Percentiles rank a stretch among this genome's conserved stretches.
Evolutionary conservation across 768 basidiomycete genomes (phyloP).

Genomic region (Infundibulicybe gibba): DNA sequence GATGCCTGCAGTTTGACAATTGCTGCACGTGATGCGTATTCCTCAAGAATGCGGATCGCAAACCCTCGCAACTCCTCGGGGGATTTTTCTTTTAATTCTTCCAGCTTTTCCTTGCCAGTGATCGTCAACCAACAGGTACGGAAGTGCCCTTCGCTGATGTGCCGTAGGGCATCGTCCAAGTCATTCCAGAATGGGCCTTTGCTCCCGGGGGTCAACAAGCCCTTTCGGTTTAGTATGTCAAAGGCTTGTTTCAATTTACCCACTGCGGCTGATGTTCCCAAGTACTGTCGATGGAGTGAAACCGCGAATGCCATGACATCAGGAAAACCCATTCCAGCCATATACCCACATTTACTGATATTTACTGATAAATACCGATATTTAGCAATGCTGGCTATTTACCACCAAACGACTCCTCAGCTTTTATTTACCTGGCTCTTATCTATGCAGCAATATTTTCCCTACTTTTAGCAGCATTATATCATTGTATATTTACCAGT

Average conservation of each 20-base stretch:
- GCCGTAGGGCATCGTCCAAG: slow-evolving; percentile 29
- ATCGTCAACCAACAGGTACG: slow-evolving; percentile 25
- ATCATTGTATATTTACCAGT: too few species aligned
- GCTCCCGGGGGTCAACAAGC: slow-evolving; percentile 14
- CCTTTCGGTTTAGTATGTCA: slow-evolving; percentile 23
- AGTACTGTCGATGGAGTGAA: slow-evolving; percentile 38
- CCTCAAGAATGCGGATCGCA: slow-evolving; percentile 18
- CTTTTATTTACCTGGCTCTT: too few species aligned
- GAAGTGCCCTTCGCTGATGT: slow-evolving; percentile 33
- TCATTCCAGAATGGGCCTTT: slow-evolving; percentile 30
- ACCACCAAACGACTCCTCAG: too few species aligned
- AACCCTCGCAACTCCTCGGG: slow-evolving; percentile 22
- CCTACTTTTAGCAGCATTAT: too few species aligned
- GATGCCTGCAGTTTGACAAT: slow-evolving; percentile 11
- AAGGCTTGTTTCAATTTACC: slow-evolving; percentile 25
- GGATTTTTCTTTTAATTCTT: slow-evolving; percentile 17
- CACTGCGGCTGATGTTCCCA: slow-evolving; percentile 20
- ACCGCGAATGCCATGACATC: slow-evolving; percentile 33
- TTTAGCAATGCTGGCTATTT: too few species aligned
- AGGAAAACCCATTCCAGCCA: too few species aligned
- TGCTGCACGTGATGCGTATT: slow-evolving; percentile 25
- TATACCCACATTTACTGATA: too few species aligned
- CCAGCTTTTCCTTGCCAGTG: slow-evolving; percentile 14
- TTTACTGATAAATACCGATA: too few species aligned
- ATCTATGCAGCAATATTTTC: too few species aligned